Base-by-base conservation (phyloP, 176 grass and related monocot species). In the Oryza brachyantha region DNA sequence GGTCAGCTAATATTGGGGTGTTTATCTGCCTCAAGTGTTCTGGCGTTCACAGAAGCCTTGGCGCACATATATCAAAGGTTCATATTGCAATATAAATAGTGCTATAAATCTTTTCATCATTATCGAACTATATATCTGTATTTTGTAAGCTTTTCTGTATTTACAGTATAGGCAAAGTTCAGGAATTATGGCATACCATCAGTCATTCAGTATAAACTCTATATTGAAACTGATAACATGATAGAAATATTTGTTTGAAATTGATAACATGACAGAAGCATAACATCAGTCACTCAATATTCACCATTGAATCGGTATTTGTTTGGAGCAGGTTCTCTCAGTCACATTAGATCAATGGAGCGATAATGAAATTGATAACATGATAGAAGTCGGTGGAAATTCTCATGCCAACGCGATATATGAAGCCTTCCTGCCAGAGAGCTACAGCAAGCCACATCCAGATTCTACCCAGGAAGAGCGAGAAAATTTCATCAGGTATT, bases 371-470 rank as follows among this genome's bases (percentile, higher is more conserved):
- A 86, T 91, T 59, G 83, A 93, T 46, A 89, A 82, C 13, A 89
- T 97, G 88, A 66, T 88, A 75, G 81, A 97, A 80, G 91, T 97
- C 22, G 94, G 94, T 67, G 94, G 94, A 77, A 97, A 97, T 71
- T 89, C 86, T 24, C 88, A 88, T 8, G 94, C 91, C 3, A 97
- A 97, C 79, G 80, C 91, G 37, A 93, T 91, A 70, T 93, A 90
- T 54, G 91, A 97, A 63, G 91, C 94, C 66, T 97, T 93, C 84
- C 81, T 97, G 35, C 88, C 94, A n/a, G 43, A 90, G 72, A 63
- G 58, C 41, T 90, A 90, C 74, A 5, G 54, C 28, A 97, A 90
- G 58, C 92, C 95, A 38, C 85, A 86, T 17, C 76, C 87, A 42
- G 76, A 92, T 76, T 84, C 92, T 25, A 66, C 38, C 42, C 80